Percentiles rank a stretch among this genome's conserved stretches.
phyloP scores from a whole-genome alignment of 2,329 filamentous ascomycete species.

The Tolypocladium guangdongense region DNA sequence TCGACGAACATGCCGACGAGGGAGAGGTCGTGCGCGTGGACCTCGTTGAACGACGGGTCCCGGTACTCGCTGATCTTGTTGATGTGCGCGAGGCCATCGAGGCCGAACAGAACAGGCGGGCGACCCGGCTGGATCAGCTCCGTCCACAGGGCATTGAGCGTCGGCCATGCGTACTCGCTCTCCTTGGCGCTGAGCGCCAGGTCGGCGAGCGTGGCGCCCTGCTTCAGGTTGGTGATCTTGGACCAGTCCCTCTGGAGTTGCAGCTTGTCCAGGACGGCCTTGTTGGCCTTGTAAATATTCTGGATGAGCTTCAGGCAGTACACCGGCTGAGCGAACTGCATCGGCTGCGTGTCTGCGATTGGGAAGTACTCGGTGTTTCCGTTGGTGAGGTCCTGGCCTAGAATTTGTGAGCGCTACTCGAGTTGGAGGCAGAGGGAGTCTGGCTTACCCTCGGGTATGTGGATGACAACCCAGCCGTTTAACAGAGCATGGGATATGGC shows the following conservation, averaged over 20 bases:
- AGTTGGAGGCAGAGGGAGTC: not conserved
- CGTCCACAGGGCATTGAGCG: conserved; percentile 70
- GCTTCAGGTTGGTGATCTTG: conserved; percentile 31
- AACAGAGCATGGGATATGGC: conserved; percentile 70
- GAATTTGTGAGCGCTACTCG: not conserved
- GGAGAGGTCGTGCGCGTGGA: conserved; percentile 79
- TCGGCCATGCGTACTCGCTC: conserved; percentile 65
- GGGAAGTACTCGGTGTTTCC: conserved; percentile 72
- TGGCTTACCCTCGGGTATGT: conserved; percentile 71
- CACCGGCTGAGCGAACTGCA: conserved; percentile 64
- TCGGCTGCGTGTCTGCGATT: conserved; percentile 45
- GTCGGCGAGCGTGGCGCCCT: conserved; percentile 53
- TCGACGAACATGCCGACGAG: conserved; percentile 67
- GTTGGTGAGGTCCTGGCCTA: conserved; percentile 68
- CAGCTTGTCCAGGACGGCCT: conserved; percentile 44
- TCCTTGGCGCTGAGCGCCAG: conserved; percentile 64
- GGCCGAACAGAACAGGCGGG: conserved; percentile 55
- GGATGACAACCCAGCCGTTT: conserved; percentile 80
- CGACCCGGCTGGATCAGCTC: conserved; percentile 54
- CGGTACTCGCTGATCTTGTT: conserved; percentile 73
- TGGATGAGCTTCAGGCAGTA: conserved; percentile 67
- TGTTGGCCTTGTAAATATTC: conserved; percentile 64
- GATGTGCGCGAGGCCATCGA: conserved; percentile 73
- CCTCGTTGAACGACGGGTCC: conserved; percentile 54
- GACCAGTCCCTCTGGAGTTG: conserved; percentile 34